phyloP scores from a whole-genome alignment of 495 filamentous ascomycete species.

The Hypoxylon rickii region DNA sequence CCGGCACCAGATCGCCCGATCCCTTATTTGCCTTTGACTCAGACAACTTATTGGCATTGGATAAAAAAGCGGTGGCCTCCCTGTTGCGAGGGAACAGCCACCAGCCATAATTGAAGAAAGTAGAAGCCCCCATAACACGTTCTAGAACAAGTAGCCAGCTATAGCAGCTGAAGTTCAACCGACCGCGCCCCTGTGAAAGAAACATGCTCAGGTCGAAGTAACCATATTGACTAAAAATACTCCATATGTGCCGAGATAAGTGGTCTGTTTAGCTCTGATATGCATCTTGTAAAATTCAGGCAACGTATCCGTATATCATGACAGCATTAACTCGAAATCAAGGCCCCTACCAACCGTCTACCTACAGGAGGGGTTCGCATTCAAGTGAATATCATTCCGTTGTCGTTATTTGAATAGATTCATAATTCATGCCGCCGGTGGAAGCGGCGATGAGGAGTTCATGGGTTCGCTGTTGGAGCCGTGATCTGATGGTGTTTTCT shows the following conservation, averaged over 20 bases:
- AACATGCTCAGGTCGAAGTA: background rate
- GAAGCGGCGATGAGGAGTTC: slow-evolving; percentile 1
- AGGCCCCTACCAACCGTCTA: too few species aligned
- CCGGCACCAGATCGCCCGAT: slow-evolving; percentile 4
- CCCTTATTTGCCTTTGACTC: slow-evolving; percentile 11
- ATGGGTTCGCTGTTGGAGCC: slow-evolving; percentile 7
- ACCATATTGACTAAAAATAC: background rate
- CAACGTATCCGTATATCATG: too few species aligned
- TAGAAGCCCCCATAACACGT: background rate
- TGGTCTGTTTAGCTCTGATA: background rate
- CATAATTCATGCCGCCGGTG: too few species aligned
- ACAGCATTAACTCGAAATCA: too few species aligned
- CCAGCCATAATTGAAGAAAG: background rate
- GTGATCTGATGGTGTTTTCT: slow-evolving; percentile 17
- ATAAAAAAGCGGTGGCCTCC: background rate
- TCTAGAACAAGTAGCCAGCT: slow-evolving; percentile 4
- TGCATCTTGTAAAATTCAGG: too few species aligned
- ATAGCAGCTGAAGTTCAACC: background rate
- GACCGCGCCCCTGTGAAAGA: background rate
- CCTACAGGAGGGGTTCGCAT: too few species aligned
- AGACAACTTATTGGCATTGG: slow-evolving; percentile 6
- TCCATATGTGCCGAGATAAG: background rate
- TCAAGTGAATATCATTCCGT: too few species aligned
- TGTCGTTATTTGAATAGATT: too few species aligned
- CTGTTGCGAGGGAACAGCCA: background rate